These are phyloP conservation scores for Mortierella antarctica DNA, from an alignment of 192 early-diverging fungal species.

Conservation along the genomic window DNA sequence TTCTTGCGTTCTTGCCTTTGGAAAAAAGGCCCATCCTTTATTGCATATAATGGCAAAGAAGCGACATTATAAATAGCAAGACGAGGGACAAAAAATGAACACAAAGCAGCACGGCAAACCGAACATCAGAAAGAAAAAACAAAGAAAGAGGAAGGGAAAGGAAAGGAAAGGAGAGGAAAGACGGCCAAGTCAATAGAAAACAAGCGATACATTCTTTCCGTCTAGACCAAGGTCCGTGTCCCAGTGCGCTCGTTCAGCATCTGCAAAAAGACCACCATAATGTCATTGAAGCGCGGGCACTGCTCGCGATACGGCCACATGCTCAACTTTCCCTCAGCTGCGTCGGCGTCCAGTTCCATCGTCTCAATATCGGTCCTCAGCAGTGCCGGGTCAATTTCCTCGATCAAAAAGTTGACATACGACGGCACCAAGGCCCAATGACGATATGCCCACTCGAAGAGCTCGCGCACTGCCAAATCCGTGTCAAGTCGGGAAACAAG, in stretches of 20 bases:
- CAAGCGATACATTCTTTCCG: background rate
- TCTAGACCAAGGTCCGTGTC: constrained; percentile 1
- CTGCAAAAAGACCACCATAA: constrained; percentile 21
- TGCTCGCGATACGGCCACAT: constrained; percentile 28
- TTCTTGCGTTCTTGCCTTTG: background rate
- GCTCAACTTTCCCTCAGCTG: background rate
- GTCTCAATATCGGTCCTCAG: background rate
- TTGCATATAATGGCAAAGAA: background rate
- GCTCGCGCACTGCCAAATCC: constrained; percentile 13
- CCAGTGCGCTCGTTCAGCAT: constrained; percentile 29
- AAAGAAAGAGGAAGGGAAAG: background rate
- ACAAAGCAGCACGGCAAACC: background rate
- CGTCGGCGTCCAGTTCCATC: background rate
- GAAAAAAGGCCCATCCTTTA: background rate
- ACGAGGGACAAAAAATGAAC: background rate
- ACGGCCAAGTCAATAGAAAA: background rate
- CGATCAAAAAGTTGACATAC: constrained; percentile 35
- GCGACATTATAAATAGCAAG: background rate
- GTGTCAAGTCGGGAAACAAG: constrained; percentile 17
- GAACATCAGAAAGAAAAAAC: no score
- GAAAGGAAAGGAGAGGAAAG: background rate
- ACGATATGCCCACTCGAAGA: constrained; percentile 42
- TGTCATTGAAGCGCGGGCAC: constrained; percentile 30
- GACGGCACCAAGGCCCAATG: constrained; percentile 19
- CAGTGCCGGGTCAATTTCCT: constrained; percentile 15